These are phyloP conservation scores for Chytriomyces confervae DNA, from an alignment of 192 early-diverging fungal species.

Conservation along the genomic window DNA sequence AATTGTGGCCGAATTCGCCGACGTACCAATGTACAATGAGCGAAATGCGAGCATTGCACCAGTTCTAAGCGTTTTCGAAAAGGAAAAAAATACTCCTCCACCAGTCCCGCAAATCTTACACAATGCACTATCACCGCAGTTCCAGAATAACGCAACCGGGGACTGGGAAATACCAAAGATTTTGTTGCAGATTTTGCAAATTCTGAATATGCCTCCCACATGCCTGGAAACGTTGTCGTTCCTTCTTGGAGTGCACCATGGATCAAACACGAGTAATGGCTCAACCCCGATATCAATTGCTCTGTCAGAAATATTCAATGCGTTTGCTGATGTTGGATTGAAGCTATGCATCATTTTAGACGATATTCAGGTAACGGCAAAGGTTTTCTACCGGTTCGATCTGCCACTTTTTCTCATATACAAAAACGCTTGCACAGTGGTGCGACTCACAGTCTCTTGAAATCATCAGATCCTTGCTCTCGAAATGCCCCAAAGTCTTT, in stretches of 20 bases:
- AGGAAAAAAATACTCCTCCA: no score
- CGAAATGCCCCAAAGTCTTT: conserved; percentile 10
- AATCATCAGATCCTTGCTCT: not conserved
- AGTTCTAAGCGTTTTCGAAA: no score
- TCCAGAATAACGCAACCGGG: no score
- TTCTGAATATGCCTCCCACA: conserved; percentile 4
- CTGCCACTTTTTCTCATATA: not conserved
- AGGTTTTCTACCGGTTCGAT: not conserved
- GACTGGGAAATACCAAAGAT: not conserved
- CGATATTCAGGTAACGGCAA: not conserved
- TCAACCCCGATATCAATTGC: not conserved
- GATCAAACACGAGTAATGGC: no score
- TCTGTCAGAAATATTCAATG: conserved; percentile 16
- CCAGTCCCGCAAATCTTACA: no score
- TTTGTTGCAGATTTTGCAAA: conserved; percentile 6
- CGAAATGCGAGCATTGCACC: no score
- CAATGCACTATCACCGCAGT: no score
- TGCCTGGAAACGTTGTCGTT: conserved; percentile 2
- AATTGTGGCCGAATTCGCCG: no score
- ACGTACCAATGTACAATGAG: no score
- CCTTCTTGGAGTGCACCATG: no score
- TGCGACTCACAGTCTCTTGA: conserved; percentile 18
- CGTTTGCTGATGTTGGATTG: not conserved
- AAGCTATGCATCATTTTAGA: conserved; percentile 10
- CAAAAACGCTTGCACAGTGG: conserved; percentile 2